Conservation (phyloP, 306 rosid genomes). For the Cicer pinnatifidum region DNA sequence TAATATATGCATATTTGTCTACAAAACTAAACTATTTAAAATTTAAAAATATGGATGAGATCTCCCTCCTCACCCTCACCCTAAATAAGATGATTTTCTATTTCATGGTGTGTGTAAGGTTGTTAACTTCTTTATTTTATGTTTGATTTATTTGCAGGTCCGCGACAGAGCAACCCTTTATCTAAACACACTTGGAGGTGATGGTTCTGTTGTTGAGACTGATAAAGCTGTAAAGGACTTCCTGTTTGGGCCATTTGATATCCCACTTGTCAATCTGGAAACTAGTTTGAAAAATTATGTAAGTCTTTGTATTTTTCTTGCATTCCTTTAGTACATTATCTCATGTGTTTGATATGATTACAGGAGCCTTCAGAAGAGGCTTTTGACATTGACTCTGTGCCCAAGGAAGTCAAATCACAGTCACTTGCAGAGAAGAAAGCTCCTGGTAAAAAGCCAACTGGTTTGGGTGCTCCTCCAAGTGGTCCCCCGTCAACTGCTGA, state of each 20-base stretch:
- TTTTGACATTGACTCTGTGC: slow-evolving; percentile 80
- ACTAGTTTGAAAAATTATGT: slow-evolving; percentile 90
- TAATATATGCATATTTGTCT: slow-evolving; percentile 25
- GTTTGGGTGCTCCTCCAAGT: slow-evolving; percentile 80
- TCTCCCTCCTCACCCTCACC: not conserved
- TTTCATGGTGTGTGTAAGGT: slow-evolving; percentile 1
- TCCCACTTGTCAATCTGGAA: slow-evolving; percentile 93
- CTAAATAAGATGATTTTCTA: not conserved
- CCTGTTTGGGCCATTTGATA: slow-evolving; percentile 86
- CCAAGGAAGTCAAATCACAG: slow-evolving; percentile 84
- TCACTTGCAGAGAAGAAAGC: slow-evolving; percentile 92
- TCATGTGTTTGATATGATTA: slow-evolving; percentile 54
- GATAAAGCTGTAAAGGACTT: slow-evolving; percentile 76
- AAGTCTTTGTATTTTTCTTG: slow-evolving; percentile 50
- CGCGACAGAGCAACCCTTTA: slow-evolving; percentile 98
- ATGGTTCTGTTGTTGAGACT: slow-evolving; percentile 76
- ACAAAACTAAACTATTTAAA: not conserved
- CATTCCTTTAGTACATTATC: slow-evolving; percentile 33
- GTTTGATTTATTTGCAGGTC: slow-evolving; percentile 60
- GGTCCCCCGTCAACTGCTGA: slow-evolving; percentile 74
- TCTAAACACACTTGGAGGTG: slow-evolving; percentile 81
- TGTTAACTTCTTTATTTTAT: slow-evolving; percentile 15
- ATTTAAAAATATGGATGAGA: slow-evolving; percentile 22
- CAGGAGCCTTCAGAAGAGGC: slow-evolving; percentile 96
- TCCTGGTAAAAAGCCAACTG: slow-evolving; percentile 84